Base-by-base conservation (phyloP, 2,329 filamentous ascomycete genomes). In the Phoma sp. region DNA sequence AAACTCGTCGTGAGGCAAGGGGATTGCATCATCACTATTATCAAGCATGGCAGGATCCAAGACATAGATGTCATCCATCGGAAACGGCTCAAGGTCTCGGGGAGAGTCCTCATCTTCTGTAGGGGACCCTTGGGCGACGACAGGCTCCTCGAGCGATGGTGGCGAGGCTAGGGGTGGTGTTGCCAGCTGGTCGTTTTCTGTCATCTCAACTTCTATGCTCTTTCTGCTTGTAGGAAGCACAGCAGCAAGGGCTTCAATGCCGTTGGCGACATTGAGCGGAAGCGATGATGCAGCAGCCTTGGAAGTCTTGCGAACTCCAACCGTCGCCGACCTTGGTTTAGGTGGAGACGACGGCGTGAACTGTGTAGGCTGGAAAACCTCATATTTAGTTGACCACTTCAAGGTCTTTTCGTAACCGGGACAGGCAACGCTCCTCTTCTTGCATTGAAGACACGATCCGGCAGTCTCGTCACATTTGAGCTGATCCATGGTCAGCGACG, bases 331-430 rank as follows among this genome's bases (percentile, higher is more conserved):
- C 22, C 47, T 50, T 41, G 58, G 36, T 40, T 63, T 67, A 10
- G 64, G 55, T 25, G 62, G 59, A 6, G 61, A 46, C 13, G 58
- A 61, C 15, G 35, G 32, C 46, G 63, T 65, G 43, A 71, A 67
- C 37, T 66, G 62, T 22, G 64, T 62, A 12, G 76, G 71, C 33
- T 74, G 73, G 47, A 76, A 74, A n/a, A 79, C 73, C 61, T 81
- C 78, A 64, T 81, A 79, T 60, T 81, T 81, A 41, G 76, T 78
- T 9, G 77, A 80, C 79, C 79, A 81, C 45, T 78, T 78, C 39
- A 81, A 63, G 44, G 75, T 76, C 64, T 79, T 78, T 61, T 76
- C 75, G 45, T 80, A 81, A 6, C 79, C 79, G 29, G 79, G 79
- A 56, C 79, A 81, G 24, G 70, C 56, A n/a, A 76, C 70, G 29